A percentile compares a stretch with the other conserved stretches of the same genome.
These are phyloP conservation scores for Penicillium parvum DNA, from an alignment of 495 filamentous ascomycete genomes.

Conservation along the genomic window DNA sequence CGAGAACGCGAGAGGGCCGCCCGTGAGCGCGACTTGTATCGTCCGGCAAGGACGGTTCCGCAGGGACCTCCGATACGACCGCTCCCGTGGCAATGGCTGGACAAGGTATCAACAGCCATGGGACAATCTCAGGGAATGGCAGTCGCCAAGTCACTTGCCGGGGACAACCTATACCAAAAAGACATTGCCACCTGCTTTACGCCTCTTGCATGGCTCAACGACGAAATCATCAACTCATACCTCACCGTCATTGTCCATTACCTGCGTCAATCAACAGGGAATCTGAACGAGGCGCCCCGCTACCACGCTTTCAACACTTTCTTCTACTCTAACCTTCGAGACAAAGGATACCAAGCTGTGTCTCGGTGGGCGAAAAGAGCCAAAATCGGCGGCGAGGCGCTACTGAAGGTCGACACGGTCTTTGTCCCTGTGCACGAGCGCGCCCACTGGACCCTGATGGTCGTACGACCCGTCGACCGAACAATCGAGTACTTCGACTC, in stretches of 20 bases:
- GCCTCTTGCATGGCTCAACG: constrained; percentile 67
- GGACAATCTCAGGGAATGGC: constrained; percentile 13
- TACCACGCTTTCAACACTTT: constrained; percentile 68
- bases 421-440: constrained; percentile 55
- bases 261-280: constrained; percentile 48
- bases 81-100: constrained; percentile 44
- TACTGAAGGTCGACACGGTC: constrained; percentile 55
- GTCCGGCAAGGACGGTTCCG: constrained; percentile 19
- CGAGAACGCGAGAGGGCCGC: constrained; percentile 12
- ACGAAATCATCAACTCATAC: constrained; percentile 72
- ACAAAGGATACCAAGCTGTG: constrained; percentile 47
- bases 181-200: constrained; percentile 60
- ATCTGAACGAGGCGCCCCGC: constrained; percentile 52
- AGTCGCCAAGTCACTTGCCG: constrained; percentile 47
- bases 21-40: constrained; percentile 10
- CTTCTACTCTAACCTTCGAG: constrained; percentile 60
- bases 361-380: constrained; percentile 51
- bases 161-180: constrained; percentile 50
- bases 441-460: constrained; percentile 60
- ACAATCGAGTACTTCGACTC: constrained; percentile 76
- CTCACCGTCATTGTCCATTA: constrained; percentile 57
- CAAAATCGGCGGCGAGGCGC: constrained; percentile 48
- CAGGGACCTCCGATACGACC: constrained; percentile 37
- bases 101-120: constrained; percentile 33
- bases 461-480: constrained; percentile 59